Base-by-base conservation (phyloP, 371 early-diverging fungal species). In the Dentiscutata heterogama region DNA sequence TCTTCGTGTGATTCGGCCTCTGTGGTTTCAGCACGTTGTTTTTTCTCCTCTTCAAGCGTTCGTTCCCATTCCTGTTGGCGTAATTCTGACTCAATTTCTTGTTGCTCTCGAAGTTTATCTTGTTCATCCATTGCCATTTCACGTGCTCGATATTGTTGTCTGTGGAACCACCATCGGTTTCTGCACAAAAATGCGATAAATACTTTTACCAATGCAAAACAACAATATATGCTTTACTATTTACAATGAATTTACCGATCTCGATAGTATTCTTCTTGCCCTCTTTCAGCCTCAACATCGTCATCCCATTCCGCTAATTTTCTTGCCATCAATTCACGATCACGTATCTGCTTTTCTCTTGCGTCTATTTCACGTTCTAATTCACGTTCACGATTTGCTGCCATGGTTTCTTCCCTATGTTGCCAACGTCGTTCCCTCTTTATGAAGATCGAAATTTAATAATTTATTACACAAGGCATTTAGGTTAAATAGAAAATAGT, bases 241-340 rank as follows among this genome's bases (percentile, higher is more conserved):
- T 10, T 1, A 61, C n/a, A 22, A 50, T 1, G 64, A 16, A 39
- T 83, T 80, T 88, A 92, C 93, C 92, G 85, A 84, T 95, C 94
- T 67, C 87, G 83, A 83, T 94, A 96, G 83, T 91, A 96, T 51
- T 91, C 88, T 46, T 93, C 92, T 42, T 90, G 88, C 3, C 92
- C 94, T 46, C 86, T 83, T 53, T 89, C 91, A 35, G 85, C 85
- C 83, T 95, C 95, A 1, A 87, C 84, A 67, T 94, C 94, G 83
- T 96, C 97, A 81, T 95, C 92, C 90, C 90, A 96, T 54, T 93
- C 91, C 6, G 90, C 89, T 56, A 94, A 87, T 39, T 89, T 86
- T 42, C 85, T 84, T 27, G 85, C 83, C 88, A 91, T 88, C 46
- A 86, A 84, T 53, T 91, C 92, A 56, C 87, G 87, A 25, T 90